Evolutionary conservation across 2,329 filamentous ascomycete species (phyloP).

Genomic region (Neofusicoccum laricinum): DNA sequence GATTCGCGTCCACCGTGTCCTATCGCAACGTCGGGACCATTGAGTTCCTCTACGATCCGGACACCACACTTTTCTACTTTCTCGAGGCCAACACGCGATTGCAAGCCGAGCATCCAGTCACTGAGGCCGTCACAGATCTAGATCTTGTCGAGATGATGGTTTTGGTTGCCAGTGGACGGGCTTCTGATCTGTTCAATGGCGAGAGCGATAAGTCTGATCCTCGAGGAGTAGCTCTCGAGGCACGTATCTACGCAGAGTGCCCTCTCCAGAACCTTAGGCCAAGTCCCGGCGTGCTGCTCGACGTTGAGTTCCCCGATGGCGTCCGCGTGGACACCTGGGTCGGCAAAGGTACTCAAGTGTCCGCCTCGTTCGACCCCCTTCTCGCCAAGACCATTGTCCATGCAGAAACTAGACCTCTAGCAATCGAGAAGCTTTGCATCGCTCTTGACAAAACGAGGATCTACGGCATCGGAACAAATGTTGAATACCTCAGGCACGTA

Average conservation of each 20-base stretch:
- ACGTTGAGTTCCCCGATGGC: background rate
- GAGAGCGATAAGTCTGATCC: background rate
- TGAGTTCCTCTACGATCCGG: background rate
- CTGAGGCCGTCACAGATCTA: background rate
- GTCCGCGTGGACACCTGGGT: background rate
- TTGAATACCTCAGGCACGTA: background rate
- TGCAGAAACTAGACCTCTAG: background rate
- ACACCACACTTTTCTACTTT: background rate
- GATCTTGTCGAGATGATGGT: background rate
- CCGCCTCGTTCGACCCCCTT: background rate
- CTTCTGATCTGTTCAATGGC: background rate
- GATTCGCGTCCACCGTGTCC: background rate
- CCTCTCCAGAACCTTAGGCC: background rate
- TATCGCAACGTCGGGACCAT: conserved; percentile 1
- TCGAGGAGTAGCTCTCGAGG: background rate
- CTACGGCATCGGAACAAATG: background rate
- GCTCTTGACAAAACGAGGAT: background rate
- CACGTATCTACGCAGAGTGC: background rate
- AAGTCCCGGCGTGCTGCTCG: background rate
- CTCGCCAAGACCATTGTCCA: background rate
- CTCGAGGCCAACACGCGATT: background rate
- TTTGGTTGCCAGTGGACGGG: background rate
- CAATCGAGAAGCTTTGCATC: background rate
- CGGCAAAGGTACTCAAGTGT: background rate
- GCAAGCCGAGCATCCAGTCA: background rate